Percentiles rank a stretch among this genome's conserved stretches.
phyloP scores from a whole-genome alignment of 2,329 filamentous ascomycete species.

The Cladosporium sp. region DNA sequence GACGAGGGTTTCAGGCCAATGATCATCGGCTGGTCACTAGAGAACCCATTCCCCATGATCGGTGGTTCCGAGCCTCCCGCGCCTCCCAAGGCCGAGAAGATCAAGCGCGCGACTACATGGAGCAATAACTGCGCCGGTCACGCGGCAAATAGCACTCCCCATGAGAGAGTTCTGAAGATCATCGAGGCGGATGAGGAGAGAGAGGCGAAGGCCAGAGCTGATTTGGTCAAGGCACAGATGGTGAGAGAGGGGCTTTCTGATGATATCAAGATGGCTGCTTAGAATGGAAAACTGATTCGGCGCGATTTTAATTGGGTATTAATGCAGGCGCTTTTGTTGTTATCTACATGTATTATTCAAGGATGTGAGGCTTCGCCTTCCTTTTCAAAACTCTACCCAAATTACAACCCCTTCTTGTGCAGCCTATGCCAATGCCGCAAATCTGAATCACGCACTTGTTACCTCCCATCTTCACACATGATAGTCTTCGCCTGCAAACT shows the following conservation, averaged over 20 bases:
- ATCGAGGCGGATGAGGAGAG: constrained; percentile 30
- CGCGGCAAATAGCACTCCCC: constrained; percentile 20
- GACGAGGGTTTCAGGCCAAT: constrained; percentile 29
- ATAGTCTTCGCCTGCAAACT: not conserved
- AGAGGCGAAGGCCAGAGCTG: constrained; percentile 24
- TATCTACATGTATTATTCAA: constrained; percentile 1
- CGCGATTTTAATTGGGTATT: not conserved
- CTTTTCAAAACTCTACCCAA: not conserved
- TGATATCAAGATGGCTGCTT: constrained; percentile 9
- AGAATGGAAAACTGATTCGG: not conserved
- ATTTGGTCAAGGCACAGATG: constrained; percentile 8
- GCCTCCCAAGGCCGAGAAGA: constrained; percentile 21
- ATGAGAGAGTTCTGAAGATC: constrained; percentile 31
- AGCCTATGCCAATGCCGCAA: not conserved
- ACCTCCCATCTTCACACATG: too few species aligned
- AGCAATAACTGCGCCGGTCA: constrained; percentile 26
- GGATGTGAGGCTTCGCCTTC: not conserved
- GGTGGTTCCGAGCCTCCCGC: constrained; percentile 28
- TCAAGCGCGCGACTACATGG: constrained; percentile 23
- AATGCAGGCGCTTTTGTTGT: not conserved
- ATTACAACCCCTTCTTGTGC: not conserved
- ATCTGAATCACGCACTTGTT: not conserved
- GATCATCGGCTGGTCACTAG: constrained; percentile 28
- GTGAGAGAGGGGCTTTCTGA: constrained; percentile 5
- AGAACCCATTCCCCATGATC: constrained; percentile 33